These are phyloP conservation scores for Williopsis jadinii DNA, from an alignment of 1,139 yeast species.

Conservation along the genomic window DNA sequence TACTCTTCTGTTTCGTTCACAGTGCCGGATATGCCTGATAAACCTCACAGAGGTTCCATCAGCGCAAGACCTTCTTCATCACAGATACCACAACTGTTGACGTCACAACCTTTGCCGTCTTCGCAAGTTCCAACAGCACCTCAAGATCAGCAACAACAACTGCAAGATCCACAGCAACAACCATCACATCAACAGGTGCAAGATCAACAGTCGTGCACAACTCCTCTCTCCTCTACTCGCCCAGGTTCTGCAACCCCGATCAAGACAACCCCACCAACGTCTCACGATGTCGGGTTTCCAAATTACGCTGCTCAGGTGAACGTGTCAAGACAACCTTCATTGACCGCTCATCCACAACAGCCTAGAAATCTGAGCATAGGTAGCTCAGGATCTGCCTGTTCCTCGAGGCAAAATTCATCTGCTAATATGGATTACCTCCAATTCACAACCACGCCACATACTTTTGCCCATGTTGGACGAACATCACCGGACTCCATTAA, in stretches of 20 bases:
- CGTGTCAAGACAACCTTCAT: conserved; percentile 7
- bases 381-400: conserved; percentile 12
- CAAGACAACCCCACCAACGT: conserved; percentile 3
- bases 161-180: conserved; percentile 13
- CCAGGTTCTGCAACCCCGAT: conserved; percentile 1
- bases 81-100: conserved; percentile 12
- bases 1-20: conserved; percentile 24
- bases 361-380: conserved; percentile 16
- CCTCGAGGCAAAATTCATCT: conserved; percentile 22
- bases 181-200: neutral
- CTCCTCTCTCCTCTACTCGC: neutral
- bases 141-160: neutral
- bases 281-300: conserved; percentile 1
- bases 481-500: conserved; percentile 1
- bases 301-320: conserved; percentile 1
- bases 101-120: neutral
- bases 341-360: conserved; percentile 1
- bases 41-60: conserved; percentile 42
- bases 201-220: neutral
- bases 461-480: conserved; percentile 3
- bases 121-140: no score
- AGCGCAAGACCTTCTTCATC: conserved; percentile 36
- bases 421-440: conserved; percentile 16
- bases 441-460: conserved; percentile 11
- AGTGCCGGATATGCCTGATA: conserved; percentile 28